Evolutionary conservation across 139 green algal genomes (phyloP), one percentile per base, ranked within the genome.

Genomic region (Chlorella vulgaris): DNA sequence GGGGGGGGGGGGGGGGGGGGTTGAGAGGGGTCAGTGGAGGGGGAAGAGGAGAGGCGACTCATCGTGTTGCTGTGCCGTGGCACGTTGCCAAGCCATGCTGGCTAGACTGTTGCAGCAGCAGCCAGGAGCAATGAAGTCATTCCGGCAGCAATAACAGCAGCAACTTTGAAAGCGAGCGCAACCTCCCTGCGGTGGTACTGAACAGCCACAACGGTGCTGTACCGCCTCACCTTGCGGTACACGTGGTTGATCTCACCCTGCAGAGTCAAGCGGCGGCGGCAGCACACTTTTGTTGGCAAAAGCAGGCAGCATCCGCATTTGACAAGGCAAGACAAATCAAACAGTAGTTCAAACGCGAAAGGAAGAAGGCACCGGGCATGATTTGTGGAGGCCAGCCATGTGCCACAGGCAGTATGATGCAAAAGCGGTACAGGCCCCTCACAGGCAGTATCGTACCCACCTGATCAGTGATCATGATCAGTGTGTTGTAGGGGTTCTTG

Each of bases 381-480:
- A n/a, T n/a, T n/a, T n/a, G n/a, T n/a, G n/a, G n/a, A n/a, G n/a
- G n/a, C n/a, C n/a, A 10, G 13, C 47, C 47, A 55, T 15, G 15
- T 55, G 47, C 47, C 10, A 55, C 47, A 55, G 47, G 47, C 10
- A 10, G 15, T 10, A 15, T 10, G 13, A 55, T 10, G 47, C 47
- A 24, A 15, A 55, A 55, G 47, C 15, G 47, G 47, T n/a, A n/a
- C 47, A 55, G 47, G 47, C 13, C 15, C 47, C 15, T 10, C 47
- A 10, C 47, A 15, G 15, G 47, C 47, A 15, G 47, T 15, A 55
- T n/a, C n/a, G 47, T 15, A 10, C 47, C 15, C 15, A 15, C 47
- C 47, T 76, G n/a, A 58, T 90, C 86, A 26, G 81, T 87, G 39
- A 90, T 81, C 86, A 90, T 90, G 81, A 90, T 90, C 26, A 90